A percentile compares a stretch with the other conserved stretches of the same genome.
These are phyloP conservation scores for Exophiala spinifera DNA, from an alignment of 2,329 filamentous ascomycete genomes.

Conservation along the genomic window DNA sequence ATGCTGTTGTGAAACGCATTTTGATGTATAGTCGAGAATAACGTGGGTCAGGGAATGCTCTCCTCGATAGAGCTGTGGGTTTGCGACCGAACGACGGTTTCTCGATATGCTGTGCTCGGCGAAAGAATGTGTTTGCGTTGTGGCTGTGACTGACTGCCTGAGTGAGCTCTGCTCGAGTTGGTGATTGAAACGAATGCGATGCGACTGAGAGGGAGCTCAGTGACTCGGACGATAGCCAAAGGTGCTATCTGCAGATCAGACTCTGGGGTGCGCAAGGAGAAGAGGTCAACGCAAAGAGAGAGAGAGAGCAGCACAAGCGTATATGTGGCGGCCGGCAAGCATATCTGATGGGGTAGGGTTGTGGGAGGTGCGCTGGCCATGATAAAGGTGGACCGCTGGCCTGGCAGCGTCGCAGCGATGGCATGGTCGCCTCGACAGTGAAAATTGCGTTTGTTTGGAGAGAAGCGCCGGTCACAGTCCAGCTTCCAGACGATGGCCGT, in stretches of 20 bases:
- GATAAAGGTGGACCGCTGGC: conserved; percentile 10
- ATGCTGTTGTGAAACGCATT: conserved; percentile 22
- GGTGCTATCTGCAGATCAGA: conserved; percentile 14
- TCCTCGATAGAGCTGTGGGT: not conserved
- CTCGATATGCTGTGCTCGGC: not conserved
- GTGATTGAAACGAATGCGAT: conserved; percentile 6
- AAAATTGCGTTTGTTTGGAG: conserved; percentile 17
- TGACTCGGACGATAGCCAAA: conserved; percentile 23
- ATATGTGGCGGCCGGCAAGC: conserved; percentile 20
- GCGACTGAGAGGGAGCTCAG: conserved; percentile 27
- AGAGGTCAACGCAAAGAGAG: conserved; percentile 23
- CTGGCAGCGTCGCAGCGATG: conserved; percentile 7
- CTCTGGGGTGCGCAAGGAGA: conserved; percentile 13
- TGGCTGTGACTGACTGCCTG: conserved; percentile 8
- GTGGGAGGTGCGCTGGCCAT: not conserved
- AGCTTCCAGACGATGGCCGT: conserved; percentile 2
- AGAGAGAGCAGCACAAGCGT: conserved; percentile 9
- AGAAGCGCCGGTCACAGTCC: conserved; percentile 13
- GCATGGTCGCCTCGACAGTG: conserved; percentile 8
- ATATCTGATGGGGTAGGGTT: conserved; percentile 5
- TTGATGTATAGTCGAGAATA: not conserved
- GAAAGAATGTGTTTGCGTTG: not conserved
- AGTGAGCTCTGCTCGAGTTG: conserved; percentile 21
- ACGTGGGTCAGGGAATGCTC: not conserved
- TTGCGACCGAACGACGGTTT: too few relatives aligned